Evolutionary conservation across 2,329 filamentous ascomycete species (phyloP), one percentile per base, ranked within the genome.

Genomic region (Alternaria dauci): DNA sequence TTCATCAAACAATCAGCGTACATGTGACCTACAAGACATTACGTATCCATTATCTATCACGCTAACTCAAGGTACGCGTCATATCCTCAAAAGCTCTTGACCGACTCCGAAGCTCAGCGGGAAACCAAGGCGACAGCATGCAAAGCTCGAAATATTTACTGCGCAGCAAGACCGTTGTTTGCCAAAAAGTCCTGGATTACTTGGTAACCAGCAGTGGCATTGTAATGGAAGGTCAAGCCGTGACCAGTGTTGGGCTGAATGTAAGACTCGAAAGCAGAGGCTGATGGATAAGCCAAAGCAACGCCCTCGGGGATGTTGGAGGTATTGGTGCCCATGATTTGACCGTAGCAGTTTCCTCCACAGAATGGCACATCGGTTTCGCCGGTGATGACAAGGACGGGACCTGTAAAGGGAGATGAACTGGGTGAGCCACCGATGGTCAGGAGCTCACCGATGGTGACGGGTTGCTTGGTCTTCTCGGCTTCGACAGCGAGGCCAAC

Each of bases 351-450:
- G 73, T 89, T 84, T 26, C 87, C 86, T 4, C 87, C 88, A 60
- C 88, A 90, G 74, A 87, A 90, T 6, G 85, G 83, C 50, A 88
- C 84, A 34, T 79, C 76, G 30, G 68, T 58, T 30, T 72, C 63
- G 16, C 88, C 87, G 32, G 86, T 89, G 59, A 90, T 81, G 51
- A 90, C 80, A 46, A 88, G 75, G 0, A 87, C 86, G 0, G 87
- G 86, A 0, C 86, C 87, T 2, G 70, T 75, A 68, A 86, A 87
- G 0, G 71, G 62, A 54, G 76, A 77, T 7, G 41, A 60, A 62
- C 66, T 64, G 0, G 76, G 79, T 2, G 78, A 73, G 14, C 72
- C 78, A 4, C 80, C 83, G 5, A 89, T 73, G 1, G 86, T 89
- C 42, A 90, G 72, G 2, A 89, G 71, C 73, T 90, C 88, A 25